Evolutionary conservation across 352 stramenopile species (phyloP), one percentile per base, ranked within the genome.

Genomic region (Thalassiosira oceanica): DNA sequence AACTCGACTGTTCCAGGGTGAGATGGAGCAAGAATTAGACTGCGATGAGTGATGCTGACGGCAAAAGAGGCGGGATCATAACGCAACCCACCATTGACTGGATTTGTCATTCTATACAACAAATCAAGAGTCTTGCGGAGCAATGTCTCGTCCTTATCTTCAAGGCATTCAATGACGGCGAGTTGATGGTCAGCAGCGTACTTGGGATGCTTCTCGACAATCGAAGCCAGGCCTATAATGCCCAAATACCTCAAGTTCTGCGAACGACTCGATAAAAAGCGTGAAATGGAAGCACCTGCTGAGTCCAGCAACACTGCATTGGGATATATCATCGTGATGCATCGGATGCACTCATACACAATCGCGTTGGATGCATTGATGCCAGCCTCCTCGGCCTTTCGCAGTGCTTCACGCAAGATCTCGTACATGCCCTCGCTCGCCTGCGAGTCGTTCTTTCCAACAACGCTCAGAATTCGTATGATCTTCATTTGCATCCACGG

Each of bases 341-440:
- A 98, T 56, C 95, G 90, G 46, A 99, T 93, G 74, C 95, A 98
- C 78, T 99, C 97, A 86, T 99, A 99, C 37, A 98, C 97, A 74
- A 99, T 98, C 11, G 97, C 97, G 85, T 99, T 99, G 28, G 96
- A 97, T 2, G 98, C 96, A 87, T 99, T 99, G 74, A 99, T 99
- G 6, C 96, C 96, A 7, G 96, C 97, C 83, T 99, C 97, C 15
- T 79, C 68, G 7, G 97, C 96, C 67, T 97, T 94, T 51, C 96
- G 94, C 93, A 99, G 98, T 37, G 97, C 96, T 58, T 99, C 95
- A 44, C 95, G 85, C 26, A 99, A 82, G 50, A 99, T 97, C 87
- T 99, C 96, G 88, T 99, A 99, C 95, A 99, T 99, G 51, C 96
- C 96, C 76, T 98, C 94, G 56, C 90, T 97, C 0, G 94, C 94